These are phyloP conservation scores for Pluteus cervinus DNA, from an alignment of 768 basidiomycete genomes.

Conservation along the genomic window DNA sequence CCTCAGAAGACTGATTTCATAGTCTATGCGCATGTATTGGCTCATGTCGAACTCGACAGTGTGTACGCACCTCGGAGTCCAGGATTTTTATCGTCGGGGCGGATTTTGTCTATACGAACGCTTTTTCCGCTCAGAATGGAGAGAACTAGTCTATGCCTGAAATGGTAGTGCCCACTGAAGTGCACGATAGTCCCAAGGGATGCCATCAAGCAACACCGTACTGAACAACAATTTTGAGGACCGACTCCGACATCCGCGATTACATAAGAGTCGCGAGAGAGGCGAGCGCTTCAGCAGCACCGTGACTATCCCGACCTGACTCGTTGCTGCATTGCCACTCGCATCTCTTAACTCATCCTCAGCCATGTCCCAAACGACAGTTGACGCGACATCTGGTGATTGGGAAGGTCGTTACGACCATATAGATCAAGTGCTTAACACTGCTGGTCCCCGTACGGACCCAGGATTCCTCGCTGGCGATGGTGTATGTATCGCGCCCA, in stretches of 20 bases:
- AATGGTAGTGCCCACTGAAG: constrained; percentile 76
- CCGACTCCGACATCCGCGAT: no score
- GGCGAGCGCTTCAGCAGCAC: no score
- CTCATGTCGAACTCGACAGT: constrained; percentile 3
- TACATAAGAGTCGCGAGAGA: no score
- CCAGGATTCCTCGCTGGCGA: constrained; percentile 77
- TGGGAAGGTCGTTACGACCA: constrained; percentile 66
- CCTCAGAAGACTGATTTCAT: constrained; percentile 85
- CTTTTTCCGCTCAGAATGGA: constrained; percentile 84
- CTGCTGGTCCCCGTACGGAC: constrained; percentile 86
- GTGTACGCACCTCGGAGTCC: constrained; percentile 71
- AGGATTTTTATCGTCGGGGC: constrained; percentile 89
- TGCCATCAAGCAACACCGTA: no score
- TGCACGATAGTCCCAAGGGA: constrained; percentile 36
- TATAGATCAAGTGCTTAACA: constrained; percentile 82
- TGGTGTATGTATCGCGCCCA: constrained; percentile 37
- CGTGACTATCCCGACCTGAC: no score
- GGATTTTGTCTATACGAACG: constrained; percentile 81
- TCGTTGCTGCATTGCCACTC: no score
- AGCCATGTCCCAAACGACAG: no score
- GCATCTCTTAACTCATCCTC: no score
- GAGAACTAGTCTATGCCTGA: constrained; percentile 83
- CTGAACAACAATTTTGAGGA: no score
- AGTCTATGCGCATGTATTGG: constrained; percentile 47
- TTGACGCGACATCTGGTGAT: constrained; percentile 28